Evolutionary conservation across 305 asterid species (phyloP).

Genomic region (Nicotiana rustica): DNA sequence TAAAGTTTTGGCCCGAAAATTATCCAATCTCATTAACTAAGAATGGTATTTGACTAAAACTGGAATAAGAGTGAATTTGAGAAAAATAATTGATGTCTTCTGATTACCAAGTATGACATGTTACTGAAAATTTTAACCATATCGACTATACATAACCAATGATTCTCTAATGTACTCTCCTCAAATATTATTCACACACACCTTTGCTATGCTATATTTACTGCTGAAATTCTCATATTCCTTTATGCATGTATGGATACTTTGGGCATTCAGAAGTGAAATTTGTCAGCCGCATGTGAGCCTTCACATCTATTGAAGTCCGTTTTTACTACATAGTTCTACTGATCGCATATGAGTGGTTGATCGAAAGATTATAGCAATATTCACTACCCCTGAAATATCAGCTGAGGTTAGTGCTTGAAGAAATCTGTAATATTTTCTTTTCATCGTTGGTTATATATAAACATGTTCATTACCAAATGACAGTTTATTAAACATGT

Average conservation of each 20-base stretch:
- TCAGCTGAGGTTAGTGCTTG: constrained; percentile 58
- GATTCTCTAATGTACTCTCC: background rate
- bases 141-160: background rate
- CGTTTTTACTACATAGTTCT: background rate
- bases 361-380: background rate
- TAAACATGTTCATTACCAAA: too few relatives aligned
- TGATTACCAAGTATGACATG: constrained; percentile 66
- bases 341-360: background rate
- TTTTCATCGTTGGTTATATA: too few relatives aligned
- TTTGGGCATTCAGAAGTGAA: constrained; percentile 88
- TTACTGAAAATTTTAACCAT: background rate
- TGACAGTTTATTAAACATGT: too few relatives aligned
- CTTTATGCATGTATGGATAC: constrained; percentile 98
- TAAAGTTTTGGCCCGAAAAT: too few relatives aligned
- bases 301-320: constrained; percentile 1
- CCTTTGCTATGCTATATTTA: constrained; percentile 83
- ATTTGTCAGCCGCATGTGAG: constrained; percentile 75
- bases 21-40: too few relatives aligned
- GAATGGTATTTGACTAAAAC: background rate
- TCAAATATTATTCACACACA: constrained; percentile 62
- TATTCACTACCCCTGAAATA: constrained; percentile 62
- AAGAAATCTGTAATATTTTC: too few relatives aligned
- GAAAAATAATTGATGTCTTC: too few relatives aligned
- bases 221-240: constrained; percentile 85
- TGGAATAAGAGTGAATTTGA: background rate